Conservation (phyloP, 345 rosid species). For the Dimocarpus longan region DNA sequence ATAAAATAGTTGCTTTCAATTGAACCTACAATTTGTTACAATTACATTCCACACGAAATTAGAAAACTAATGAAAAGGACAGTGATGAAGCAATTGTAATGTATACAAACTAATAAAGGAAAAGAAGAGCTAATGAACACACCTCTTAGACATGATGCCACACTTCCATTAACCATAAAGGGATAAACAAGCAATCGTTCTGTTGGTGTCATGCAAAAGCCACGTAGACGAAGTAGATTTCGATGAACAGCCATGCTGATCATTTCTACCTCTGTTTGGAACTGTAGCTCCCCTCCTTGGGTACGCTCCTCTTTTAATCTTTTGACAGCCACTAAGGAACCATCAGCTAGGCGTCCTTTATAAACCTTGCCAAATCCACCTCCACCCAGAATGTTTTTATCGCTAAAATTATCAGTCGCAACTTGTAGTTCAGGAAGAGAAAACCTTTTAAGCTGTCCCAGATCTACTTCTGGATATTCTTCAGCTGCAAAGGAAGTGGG, state of each 20-base stretch:
- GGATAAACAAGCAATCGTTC: constrained; percentile 93
- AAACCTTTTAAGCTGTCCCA: constrained; percentile 91
- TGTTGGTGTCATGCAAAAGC: constrained; percentile 96
- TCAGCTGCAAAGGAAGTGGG: constrained; percentile 63
- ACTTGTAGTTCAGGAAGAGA: constrained; percentile 83
- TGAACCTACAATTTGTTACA: background rate
- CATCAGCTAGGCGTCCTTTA: constrained; percentile 82
- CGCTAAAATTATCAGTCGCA: constrained; percentile 82
- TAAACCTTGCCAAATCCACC: constrained; percentile 96
- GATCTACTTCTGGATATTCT: constrained; percentile 81
- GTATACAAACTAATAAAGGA: background rate
- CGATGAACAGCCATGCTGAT: constrained; percentile 96
- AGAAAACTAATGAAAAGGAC: constrained; percentile 14
- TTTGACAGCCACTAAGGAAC: constrained; percentile 81
- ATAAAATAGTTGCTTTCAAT: background rate
- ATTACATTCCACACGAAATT: background rate
- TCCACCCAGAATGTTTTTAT: constrained; percentile 69
- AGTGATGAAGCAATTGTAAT: background rate
- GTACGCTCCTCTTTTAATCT: constrained; percentile 89
- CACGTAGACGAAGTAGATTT: constrained; percentile 78
- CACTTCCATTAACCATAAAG: constrained; percentile 90
- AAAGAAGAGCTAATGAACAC: constrained; percentile 15
- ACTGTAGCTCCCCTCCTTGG: constrained; percentile 85
- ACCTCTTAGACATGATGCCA: constrained; percentile 96
- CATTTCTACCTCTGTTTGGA: constrained; percentile 93